Evolutionary conservation across 2,329 filamentous ascomycete species (phyloP), one percentile per base, ranked within the genome.

Genomic region (Fusarium nematophilum): DNA sequence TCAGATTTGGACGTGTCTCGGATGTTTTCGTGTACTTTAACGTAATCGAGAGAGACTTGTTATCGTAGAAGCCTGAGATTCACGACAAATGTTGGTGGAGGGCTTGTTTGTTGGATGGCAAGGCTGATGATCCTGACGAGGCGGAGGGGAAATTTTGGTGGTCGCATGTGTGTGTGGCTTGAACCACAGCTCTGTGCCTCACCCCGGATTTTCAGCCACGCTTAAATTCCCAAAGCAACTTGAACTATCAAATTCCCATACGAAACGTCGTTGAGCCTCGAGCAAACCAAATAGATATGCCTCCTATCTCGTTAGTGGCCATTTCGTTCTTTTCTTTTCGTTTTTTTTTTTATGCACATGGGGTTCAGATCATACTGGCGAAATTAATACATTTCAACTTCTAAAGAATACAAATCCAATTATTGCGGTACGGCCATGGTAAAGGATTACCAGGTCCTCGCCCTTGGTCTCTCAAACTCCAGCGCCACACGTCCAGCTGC

Each of bases 61-160:
- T 29, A 48, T 42, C 37, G 54, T 30, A 14, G 46, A 18, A 18
- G 9, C 39, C 21, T 21, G 31, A 29, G n/a, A 23, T 51, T 55
- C 29, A 49, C 44, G 17, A 30, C 50, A 15, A 34, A 21, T 33
- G 44, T 48, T 54, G 57, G 52, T 31, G 49, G 34, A 53, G 56
- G 45, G 43, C 56, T 48, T 34, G 49, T 54, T 53, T 61, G 33
- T 47, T 52, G 40, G 49, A 61, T 62, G 61, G 50, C 68, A 40
- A 74, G 71, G 70, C 72, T 73, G 72, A 72, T 52, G 54, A 57
- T 44, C 58, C 62, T 39, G 58, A 65, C 68, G 36, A 73, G 70
- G 70, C 71, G 54, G 63, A 66, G 62, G 57, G 59, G 68, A 72
- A 73, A 71, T 72, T 74, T 73, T 70, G 53, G 63, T 54, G 45